Evolutionary conservation across 768 basidiomycete species (phyloP).

Genomic region (Gyrodon lividus): DNA sequence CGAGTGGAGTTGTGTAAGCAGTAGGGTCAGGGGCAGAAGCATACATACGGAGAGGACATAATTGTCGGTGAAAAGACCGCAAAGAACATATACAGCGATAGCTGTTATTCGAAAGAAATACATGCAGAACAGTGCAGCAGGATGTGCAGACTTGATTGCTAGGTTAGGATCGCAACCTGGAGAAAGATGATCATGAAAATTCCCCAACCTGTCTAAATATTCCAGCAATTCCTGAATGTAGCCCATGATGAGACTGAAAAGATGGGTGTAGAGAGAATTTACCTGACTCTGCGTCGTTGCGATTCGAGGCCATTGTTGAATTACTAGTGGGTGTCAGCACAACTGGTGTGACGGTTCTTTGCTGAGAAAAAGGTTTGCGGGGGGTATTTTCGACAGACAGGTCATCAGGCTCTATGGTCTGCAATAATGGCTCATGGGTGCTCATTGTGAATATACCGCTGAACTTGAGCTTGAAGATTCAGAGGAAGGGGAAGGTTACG

Average conservation of each 20-base stretch:
- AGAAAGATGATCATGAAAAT: neutral
- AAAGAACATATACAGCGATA: slow-evolving; percentile 91
- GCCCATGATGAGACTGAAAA: slow-evolving; percentile 5
- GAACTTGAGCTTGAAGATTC: neutral
- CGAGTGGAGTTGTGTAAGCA: slow-evolving; percentile 1
- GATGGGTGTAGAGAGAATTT: neutral
- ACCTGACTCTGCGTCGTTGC: slow-evolving; percentile 78
- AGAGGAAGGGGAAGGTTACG: neutral
- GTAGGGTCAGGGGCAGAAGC: neutral
- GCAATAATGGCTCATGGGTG: slow-evolving; percentile 61
- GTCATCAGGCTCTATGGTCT: slow-evolving; percentile 89
- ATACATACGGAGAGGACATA: slow-evolving; percentile 87
- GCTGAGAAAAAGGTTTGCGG: slow-evolving; percentile 24
- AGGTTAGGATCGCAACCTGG: slow-evolving; percentile 13
- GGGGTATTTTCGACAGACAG: slow-evolving; percentile 32
- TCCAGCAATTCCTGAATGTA: slow-evolving; percentile 57
- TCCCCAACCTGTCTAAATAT: slow-evolving; percentile 70
- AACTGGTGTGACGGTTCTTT: slow-evolving; percentile 38
- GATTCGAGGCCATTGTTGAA: slow-evolving; percentile 50
- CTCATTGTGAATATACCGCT: slow-evolving; percentile 43
- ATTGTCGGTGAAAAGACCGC: slow-evolving; percentile 84
- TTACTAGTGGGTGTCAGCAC: slow-evolving; percentile 58
- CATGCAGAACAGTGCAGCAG: slow-evolving; percentile 80
- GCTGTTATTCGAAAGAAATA: slow-evolving; percentile 87
- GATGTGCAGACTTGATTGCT: slow-evolving; percentile 65